Evolutionary conservation across 2,329 filamentous ascomycete genomes (phyloP), one percentile per base, ranked within the genome.

Genomic region (Trichoderma cornu-damae): DNA sequence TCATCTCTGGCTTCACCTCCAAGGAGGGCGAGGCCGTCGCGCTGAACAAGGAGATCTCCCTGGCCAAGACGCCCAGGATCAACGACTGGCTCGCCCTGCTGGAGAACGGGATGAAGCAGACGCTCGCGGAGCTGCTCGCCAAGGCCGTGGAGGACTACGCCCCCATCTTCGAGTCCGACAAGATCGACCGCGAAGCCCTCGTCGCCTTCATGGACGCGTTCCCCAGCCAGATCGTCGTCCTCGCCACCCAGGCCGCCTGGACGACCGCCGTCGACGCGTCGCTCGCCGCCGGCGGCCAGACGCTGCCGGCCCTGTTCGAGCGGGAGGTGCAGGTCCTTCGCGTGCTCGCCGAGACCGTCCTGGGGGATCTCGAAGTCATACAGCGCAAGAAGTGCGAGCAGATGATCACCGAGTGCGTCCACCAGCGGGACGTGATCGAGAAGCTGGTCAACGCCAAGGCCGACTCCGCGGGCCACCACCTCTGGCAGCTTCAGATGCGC

Each of bases 21-120:
- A 96, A 96, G 69, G 95, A 99, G 73, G 92, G 88, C 52, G 94
- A 99, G 73, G 81, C 86, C 61, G 90, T 99, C 49, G 81, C 81
- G 61, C 77, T 99, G 59, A 96, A 92, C 75, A 93, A 89, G 67
- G 89, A 94, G 53, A 93, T 99, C 61, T 96, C 90, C 14, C 79
- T 99, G 48, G 82, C 90, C 65, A 96, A 96, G 73, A 96, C 90
- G 1, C 95, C 95, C 0, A 89, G 90, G 66, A 96, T 99, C 78
- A 99, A 99, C 67, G 94, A 99, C 72, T 99, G 94, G 94, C 81
- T 99, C n/a, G 88, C 89, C 28, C 85, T 95, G 4, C 77, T 99
- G 30, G 94, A 99, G 71, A 86, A 78, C 59, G 95, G 88, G 63
- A 97, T 99, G 92, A 96, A 96, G 72, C 81, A 85, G 32, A 96